These are phyloP conservation scores for Chiua virens DNA, from an alignment of 768 basidiomycete species.

Conservation along the genomic window DNA sequence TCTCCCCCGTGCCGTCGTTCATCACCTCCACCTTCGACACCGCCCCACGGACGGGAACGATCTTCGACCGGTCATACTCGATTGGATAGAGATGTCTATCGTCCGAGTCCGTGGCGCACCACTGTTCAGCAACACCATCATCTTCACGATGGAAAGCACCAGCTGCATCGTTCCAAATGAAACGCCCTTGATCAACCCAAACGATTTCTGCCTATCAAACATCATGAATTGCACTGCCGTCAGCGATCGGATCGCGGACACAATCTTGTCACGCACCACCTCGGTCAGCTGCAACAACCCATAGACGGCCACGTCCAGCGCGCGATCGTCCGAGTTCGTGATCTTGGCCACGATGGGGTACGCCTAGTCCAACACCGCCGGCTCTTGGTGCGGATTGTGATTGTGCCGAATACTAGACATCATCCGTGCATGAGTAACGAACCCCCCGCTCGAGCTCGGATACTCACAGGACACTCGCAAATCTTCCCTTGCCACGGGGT, in stretches of 20 bases:
- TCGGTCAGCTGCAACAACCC: slow-evolving; percentile 84
- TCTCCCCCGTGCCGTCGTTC: slow-evolving; percentile 29
- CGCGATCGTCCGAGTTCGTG: too few species aligned
- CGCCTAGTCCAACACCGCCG: too few species aligned
- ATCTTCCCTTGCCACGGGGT: too few species aligned
- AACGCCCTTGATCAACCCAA: too few species aligned
- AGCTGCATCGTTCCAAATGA: slow-evolving; percentile 58
- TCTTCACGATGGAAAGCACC: slow-evolving; percentile 61
- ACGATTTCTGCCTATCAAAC: slow-evolving; percentile 59
- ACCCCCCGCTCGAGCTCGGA: too few species aligned
- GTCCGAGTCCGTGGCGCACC: too few species aligned
- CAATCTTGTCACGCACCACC: slow-evolving; percentile 47
- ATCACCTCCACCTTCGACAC: neutral
- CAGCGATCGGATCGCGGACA: too few species aligned
- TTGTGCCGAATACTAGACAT: slow-evolving; percentile 53
- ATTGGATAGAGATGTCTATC: slow-evolving; percentile 79
- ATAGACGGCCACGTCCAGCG: slow-evolving; percentile 65
- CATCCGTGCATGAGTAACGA: neutral
- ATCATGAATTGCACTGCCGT: slow-evolving; percentile 59
- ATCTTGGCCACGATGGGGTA: too few species aligned
- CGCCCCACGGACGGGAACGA: slow-evolving; percentile 3
- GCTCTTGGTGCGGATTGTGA: too few species aligned
- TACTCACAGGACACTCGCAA: slow-evolving; percentile 50
- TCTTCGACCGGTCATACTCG: slow-evolving; percentile 37
- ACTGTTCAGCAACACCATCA: slow-evolving; percentile 60